A percentile compares a stretch with the other conserved stretches of the same genome.
Evolutionary conservation across 345 rosid genomes (phyloP).

Genomic region (Diplotaxis tenuifolia): DNA sequence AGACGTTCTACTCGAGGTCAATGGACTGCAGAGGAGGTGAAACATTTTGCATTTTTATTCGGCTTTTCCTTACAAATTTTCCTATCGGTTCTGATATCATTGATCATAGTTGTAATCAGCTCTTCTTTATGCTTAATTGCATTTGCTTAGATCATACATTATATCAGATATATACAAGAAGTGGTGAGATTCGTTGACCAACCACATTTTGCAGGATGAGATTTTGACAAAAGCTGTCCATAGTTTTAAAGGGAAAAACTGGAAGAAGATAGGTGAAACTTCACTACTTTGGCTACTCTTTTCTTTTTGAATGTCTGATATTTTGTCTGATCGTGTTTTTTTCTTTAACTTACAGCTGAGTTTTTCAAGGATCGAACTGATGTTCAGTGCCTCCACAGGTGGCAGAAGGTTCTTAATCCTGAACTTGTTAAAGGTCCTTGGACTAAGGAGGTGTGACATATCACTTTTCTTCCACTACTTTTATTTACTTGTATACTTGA

Average conservation of each 20-base stretch:
- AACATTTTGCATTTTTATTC: too few relatives aligned
- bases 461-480: slow-evolving; percentile 9
- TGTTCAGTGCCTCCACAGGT: slow-evolving; percentile 99
- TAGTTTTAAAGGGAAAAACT: slow-evolving; percentile 93
- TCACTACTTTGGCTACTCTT: neutral
- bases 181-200: neutral
- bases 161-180: slow-evolving; percentile 1
- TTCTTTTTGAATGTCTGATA: neutral
- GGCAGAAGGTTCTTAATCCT: slow-evolving; percentile 99
- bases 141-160: neutral
- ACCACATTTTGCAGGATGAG: slow-evolving; percentile 67
- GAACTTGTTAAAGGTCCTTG: slow-evolving; percentile 99
- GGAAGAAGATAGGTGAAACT: slow-evolving; percentile 91
- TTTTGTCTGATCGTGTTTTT: neutral
- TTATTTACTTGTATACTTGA: neutral
- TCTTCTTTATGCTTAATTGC: neutral
- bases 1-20: slow-evolving; percentile 98
- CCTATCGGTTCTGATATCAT: too few relatives aligned
- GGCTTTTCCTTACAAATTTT: too few relatives aligned
- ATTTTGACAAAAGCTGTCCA: slow-evolving; percentile 87
- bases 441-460: slow-evolving; percentile 91
- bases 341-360: slow-evolving; percentile 62
- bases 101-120: neutral
- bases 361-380: slow-evolving; percentile 99
- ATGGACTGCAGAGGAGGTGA: slow-evolving; percentile 98